Evolutionary conservation across 148 eudicot genomes (phyloP).

Genomic region (Vaccinium myrtillus): DNA sequence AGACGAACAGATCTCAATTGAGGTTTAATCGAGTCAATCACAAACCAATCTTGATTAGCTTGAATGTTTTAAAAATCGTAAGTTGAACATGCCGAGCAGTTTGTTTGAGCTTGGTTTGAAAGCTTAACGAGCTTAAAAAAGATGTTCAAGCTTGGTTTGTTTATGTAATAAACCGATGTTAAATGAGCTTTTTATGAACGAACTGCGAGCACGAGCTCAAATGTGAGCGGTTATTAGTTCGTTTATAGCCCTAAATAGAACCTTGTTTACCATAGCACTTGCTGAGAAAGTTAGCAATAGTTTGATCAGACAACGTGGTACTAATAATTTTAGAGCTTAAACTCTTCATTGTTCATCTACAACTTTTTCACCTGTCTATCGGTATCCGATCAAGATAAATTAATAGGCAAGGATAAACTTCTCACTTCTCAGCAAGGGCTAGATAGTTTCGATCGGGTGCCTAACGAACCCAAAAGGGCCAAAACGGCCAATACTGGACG

Average conservation of each 20-base stretch:
- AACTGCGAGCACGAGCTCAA: neutral
- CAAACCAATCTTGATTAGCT: neutral
- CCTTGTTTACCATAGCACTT: neutral
- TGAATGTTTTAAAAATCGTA: too few relatives aligned
- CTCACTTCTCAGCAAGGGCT: neutral
- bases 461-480: neutral
- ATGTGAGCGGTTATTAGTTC: too few relatives aligned
- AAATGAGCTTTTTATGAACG: neutral
- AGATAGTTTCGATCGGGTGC: neutral
- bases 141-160: neutral
- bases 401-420: neutral
- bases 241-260: neutral
- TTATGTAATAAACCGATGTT: too few relatives aligned
- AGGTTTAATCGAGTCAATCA: too few relatives aligned
- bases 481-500: neutral
- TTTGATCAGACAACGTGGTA: neutral
- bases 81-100: neutral
- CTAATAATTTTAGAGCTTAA: neutral
- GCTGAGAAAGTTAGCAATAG: neutral
- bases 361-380: neutral
- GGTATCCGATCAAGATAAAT: neutral
- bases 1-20: neutral
- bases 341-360: neutral
- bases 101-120: neutral
- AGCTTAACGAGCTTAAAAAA: too few relatives aligned